Conservation (phyloP, 2,329 filamentous ascomycete genomes). For the Macrophomina pseudophaseolina region DNA sequence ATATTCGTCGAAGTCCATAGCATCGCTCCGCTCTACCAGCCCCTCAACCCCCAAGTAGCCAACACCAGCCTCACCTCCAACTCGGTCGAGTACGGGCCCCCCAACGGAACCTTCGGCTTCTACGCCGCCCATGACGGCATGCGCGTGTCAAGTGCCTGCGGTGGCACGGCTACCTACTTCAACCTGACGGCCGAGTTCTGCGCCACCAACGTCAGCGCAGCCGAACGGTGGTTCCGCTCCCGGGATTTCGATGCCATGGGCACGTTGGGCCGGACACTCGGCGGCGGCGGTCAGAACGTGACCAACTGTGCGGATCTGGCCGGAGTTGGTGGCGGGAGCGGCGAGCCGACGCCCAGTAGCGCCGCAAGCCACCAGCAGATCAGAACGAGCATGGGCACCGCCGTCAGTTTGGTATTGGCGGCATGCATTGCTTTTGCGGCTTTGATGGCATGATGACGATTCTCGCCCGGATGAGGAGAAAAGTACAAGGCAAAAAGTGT, state of each 20-base stretch:
- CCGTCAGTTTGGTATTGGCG: slow-evolving; percentile 15
- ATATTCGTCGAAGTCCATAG: slow-evolving; percentile 33
- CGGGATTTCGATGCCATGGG: slow-evolving; percentile 31
- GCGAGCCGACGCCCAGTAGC: slow-evolving; percentile 9
- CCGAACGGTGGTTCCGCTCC: slow-evolving; percentile 29
- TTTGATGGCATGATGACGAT: slow-evolving; percentile 16
- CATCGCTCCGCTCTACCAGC: slow-evolving; percentile 24
- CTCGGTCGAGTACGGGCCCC: slow-evolving; percentile 28
- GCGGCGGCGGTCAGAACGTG: slow-evolving; percentile 31
- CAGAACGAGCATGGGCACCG: slow-evolving; percentile 21
- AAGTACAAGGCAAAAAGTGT: neutral
- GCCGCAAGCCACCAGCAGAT: slow-evolving; percentile 12
- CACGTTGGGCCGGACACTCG: slow-evolving; percentile 32
- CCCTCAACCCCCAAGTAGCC: slow-evolving; percentile 1
- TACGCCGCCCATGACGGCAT: slow-evolving; percentile 33
- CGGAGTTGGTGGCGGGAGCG: neutral
- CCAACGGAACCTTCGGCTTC: slow-evolving; percentile 31
- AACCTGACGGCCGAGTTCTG: slow-evolving; percentile 36
- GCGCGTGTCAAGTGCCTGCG: slow-evolving; percentile 32
- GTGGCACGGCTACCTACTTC: slow-evolving; percentile 29
- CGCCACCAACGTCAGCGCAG: slow-evolving; percentile 31
- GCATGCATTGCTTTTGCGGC: slow-evolving; percentile 24
- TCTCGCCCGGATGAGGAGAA: neutral
- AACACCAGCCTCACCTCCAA: slow-evolving; percentile 29
- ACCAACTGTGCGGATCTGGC: slow-evolving; percentile 30